A percentile compares a stretch with the other conserved stretches of the same genome.
These are phyloP conservation scores for Podaxis sp. DNA, from an alignment of 768 basidiomycete genomes.

Conservation along the genomic window DNA sequence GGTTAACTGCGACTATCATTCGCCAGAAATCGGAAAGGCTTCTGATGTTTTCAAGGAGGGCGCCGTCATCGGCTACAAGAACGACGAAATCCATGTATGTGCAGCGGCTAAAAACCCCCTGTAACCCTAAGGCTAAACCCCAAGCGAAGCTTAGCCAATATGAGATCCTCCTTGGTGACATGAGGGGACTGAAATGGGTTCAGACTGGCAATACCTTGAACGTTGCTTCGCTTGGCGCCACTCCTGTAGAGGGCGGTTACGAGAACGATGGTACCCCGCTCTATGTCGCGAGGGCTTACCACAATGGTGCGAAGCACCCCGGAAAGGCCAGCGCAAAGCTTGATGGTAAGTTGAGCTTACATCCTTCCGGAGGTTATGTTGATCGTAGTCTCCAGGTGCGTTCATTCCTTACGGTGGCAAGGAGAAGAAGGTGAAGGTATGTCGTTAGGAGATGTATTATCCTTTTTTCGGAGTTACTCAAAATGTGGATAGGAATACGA, in stretches of 20 bases:
- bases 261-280: constrained; percentile 62
- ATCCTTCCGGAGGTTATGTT: neutral
- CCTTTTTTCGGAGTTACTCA: neutral
- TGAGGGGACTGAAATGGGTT: constrained; percentile 59
- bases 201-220: constrained; percentile 45
- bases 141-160: constrained; percentile 52
- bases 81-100: constrained; percentile 58
- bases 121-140: constrained; percentile 26
- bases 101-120: neutral
- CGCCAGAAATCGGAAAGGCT: constrained; percentile 66
- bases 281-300: constrained; percentile 59
- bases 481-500: constrained; percentile 30
- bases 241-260: constrained; percentile 67
- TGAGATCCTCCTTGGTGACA: constrained; percentile 71
- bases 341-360: constrained; percentile 37
- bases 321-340: constrained; percentile 62
- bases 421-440: constrained; percentile 54
- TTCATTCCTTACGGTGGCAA: constrained; percentile 53
- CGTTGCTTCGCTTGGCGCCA: constrained; percentile 38
- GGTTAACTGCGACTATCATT: neutral
- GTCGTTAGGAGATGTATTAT: constrained; percentile 10
- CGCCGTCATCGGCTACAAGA: constrained; percentile 59
- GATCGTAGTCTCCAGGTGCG: constrained; percentile 35
- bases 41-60: constrained; percentile 58
- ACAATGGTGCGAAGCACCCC: constrained; percentile 53